Evolutionary conservation across 2,329 filamentous ascomycete genomes (phyloP), one percentile per base, ranked within the genome.

Genomic region (Fusarium pseudoanthophilum): DNA sequence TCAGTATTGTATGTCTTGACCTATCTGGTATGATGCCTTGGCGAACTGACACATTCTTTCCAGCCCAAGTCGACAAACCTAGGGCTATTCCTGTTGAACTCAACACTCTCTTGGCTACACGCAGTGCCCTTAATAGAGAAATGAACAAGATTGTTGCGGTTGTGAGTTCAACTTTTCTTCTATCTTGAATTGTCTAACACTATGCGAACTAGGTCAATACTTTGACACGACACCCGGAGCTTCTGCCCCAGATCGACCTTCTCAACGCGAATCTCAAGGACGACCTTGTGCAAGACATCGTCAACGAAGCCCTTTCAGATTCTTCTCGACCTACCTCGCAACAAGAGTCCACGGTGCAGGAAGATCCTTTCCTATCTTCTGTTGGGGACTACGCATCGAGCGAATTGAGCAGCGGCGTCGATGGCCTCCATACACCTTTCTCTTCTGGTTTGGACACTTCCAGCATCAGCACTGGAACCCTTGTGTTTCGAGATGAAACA

Each of bases 151-250:
- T 64, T 11, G 24, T 18, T 7, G 30, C 9, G 36, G 14, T 60
- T 1, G 53, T 37, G 16, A 39, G 60, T 40, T 8, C 2, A 30
- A 5, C 3, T 9, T 15, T 0, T 24, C 1, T 0, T 3, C 8
- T 9, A 0, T 3, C 9, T 2, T 8, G 4, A 1, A 15, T 10
- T 0, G 1, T 15, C 30, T 56, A 10, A 61, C 30, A 3, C 26
- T 5, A 1, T 32, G 3, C 11, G 5, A 28, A 13, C 13, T 2
- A 61, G 59, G 39, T 32, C 6, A 26, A 45, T 11, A n/a, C 18
- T 7, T 32, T 61, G 2, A 11, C 13, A 7, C 53, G 20, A 11
- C 21, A 28, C 2, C 59, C 60, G 5, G 24, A 30, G 1, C 28
- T 62, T 2, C 21, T 62, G 2, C 30, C 21, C 16, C 11, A 46